Conservation (phyloP, 139 green algal species). For the Coccomyxa sp. region DNA sequence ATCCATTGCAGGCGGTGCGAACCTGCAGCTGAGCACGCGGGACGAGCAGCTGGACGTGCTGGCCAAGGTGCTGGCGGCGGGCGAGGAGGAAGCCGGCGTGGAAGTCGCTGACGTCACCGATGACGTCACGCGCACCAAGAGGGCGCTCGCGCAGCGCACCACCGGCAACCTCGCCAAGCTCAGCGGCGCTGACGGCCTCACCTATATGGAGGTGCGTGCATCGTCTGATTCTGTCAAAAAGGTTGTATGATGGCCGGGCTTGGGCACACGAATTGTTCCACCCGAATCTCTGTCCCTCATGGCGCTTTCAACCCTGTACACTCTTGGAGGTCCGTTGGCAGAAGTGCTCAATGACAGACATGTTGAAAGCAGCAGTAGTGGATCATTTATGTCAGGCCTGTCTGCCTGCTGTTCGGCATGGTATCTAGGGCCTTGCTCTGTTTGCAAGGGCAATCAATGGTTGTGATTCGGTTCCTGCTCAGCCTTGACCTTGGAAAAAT, state of each 20-base stretch:
- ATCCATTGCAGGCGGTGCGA: not conserved
- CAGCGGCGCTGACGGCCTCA: conserved; percentile 66
- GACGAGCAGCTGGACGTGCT: conserved; percentile 78
- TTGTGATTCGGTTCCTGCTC: no score
- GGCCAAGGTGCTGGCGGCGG: conserved; percentile 57
- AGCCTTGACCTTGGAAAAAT: no score
- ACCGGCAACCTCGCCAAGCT: conserved; percentile 64
- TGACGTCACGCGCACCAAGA: conserved; percentile 27
- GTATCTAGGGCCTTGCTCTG: no score
- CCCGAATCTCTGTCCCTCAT: not conserved
- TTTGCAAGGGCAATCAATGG: no score
- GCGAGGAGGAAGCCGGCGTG: conserved; percentile 60
- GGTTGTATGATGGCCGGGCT: not conserved
- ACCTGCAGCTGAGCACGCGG: conserved; percentile 15
- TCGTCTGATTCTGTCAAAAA: not conserved
- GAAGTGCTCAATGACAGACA: not conserved
- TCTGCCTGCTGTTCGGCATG: no score
- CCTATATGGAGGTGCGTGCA: conserved; percentile 45
- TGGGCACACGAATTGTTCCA: not conserved
- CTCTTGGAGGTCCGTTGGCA: not conserved
- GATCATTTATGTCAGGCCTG: not conserved
- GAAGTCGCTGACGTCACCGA: conserved; percentile 55
- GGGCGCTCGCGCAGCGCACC: conserved; percentile 31
- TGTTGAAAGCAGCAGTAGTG: not conserved
- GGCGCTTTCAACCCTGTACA: not conserved